Conservation (phyloP, 164 flowering plant species). For the Santalum album region DNA sequence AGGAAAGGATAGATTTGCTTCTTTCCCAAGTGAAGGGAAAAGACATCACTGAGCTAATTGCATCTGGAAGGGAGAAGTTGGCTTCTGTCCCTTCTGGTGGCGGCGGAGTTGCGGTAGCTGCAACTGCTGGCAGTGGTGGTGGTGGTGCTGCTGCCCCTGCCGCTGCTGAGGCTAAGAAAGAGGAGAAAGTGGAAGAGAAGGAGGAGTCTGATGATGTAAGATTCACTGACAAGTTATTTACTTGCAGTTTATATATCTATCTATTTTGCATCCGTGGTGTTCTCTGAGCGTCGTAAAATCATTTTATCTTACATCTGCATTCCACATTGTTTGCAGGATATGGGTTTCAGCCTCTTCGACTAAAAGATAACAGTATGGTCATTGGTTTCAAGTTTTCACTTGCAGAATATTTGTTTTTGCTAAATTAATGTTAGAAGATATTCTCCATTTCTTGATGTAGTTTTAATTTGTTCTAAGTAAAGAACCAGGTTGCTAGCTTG, state of each 20-base stretch:
- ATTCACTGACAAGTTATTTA: neutral
- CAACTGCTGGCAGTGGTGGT: no score
- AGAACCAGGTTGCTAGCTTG: no score
- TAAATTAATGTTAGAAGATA: no score
- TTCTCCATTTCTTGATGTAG: no score
- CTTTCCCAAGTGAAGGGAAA: slow-evolving; percentile 60
- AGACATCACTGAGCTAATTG: slow-evolving; percentile 66
- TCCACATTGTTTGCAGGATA: slow-evolving; percentile 28
- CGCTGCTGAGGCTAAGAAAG: slow-evolving; percentile 47
- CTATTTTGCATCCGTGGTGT: no score
- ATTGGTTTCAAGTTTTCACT: neutral
- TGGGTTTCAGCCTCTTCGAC: slow-evolving; percentile 60
- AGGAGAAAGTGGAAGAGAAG: slow-evolving; percentile 60
- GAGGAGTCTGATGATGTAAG: slow-evolving; percentile 70
- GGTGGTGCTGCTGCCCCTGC: slow-evolving; percentile 37
- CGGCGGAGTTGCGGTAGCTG: slow-evolving; percentile 26
- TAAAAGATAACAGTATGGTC: slow-evolving; percentile 6
- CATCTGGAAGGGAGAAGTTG: slow-evolving; percentile 72
- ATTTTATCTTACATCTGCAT: neutral
- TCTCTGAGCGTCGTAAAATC: neutral
- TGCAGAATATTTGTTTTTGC: no score
- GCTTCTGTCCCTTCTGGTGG: slow-evolving; percentile 80
- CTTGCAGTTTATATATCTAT: no score
- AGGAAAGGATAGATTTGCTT: slow-evolving; percentile 55
- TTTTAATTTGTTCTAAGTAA: no score